Evolutionary conservation across 164 flowering plant species (phyloP).

Genomic region (Vitis labrusca): DNA sequence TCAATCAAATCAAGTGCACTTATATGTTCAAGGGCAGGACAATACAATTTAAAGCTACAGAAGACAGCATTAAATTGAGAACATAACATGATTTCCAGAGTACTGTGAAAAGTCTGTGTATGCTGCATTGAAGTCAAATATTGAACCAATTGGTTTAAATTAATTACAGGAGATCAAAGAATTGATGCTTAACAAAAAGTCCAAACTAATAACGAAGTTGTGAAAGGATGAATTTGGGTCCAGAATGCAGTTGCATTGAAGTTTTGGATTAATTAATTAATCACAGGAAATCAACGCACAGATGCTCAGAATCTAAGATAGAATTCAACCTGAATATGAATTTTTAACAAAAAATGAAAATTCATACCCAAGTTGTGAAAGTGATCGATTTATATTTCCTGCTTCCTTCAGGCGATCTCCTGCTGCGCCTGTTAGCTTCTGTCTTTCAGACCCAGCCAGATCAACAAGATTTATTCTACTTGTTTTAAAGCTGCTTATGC

Average conservation of each 20-base stretch:
- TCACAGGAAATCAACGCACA: neutral
- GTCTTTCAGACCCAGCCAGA: constrained; percentile 99
- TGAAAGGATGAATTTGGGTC: neutral
- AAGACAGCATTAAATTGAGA: too few relatives aligned
- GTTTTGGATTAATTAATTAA: neutral
- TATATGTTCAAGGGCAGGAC: too few relatives aligned
- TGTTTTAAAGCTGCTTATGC: constrained; percentile 76
- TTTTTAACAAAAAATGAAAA: neutral
- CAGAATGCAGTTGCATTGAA: too few relatives aligned
- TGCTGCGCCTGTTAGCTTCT: constrained; percentile 92
- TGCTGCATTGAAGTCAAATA: neutral
- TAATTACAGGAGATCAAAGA: too few relatives aligned
- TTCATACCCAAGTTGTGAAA: constrained; percentile 97
- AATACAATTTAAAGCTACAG: too few relatives aligned
- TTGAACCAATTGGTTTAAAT: neutral
- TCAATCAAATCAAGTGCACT: too few relatives aligned
- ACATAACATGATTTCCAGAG: too few relatives aligned
- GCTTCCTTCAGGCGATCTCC: constrained; percentile 98
- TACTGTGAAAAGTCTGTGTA: too few relatives aligned
- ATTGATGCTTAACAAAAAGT: too few relatives aligned
- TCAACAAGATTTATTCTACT: constrained; percentile 98
- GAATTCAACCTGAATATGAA: neutral
- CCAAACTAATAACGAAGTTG: too few relatives aligned
- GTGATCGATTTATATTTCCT: constrained; percentile 92
- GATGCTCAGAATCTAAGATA: neutral